These are phyloP conservation scores for Westerdykella aurantiaca DNA, from an alignment of 2,329 filamentous ascomycete genomes.

Conservation along the genomic window DNA sequence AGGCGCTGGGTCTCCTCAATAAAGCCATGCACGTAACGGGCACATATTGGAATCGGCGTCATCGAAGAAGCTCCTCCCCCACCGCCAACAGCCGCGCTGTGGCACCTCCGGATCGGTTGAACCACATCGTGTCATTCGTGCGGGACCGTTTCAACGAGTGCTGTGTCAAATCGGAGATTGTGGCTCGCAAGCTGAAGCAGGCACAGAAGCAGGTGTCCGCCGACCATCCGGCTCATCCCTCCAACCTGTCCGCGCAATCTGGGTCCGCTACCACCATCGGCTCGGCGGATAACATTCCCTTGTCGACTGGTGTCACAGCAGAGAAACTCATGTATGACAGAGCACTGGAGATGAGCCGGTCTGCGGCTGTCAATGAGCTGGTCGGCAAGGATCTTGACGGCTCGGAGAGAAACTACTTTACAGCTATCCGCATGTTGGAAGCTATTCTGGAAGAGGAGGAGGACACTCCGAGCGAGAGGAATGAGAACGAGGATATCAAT, in stretches of 20 bases:
- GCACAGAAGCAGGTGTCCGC: constrained; percentile 77
- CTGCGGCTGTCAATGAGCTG: constrained; percentile 91
- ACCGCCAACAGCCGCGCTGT: constrained; percentile 35
- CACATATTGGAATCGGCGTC: constrained; percentile 81
- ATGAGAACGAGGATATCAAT: constrained; percentile 47
- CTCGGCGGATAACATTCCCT: constrained; percentile 71
- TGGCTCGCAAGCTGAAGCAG: constrained; percentile 80
- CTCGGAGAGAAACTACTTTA: constrained; percentile 89
- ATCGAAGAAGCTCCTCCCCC: constrained; percentile 54
- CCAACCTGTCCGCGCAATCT: constrained; percentile 62
- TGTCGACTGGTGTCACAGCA: constrained; percentile 85
- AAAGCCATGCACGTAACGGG: constrained; percentile 95
- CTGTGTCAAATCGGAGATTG: constrained; percentile 89
- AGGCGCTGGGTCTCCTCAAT: constrained; percentile 80
- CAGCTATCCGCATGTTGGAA: constrained; percentile 90
- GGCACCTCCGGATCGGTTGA: constrained; percentile 66
- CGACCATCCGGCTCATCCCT: constrained; percentile 81
- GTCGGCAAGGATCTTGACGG: constrained; percentile 81
- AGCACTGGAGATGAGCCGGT: constrained; percentile 91
- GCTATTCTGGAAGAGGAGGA: constrained; percentile 85
- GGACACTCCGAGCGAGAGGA: constrained; percentile 44
- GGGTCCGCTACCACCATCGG: constrained; percentile 53
- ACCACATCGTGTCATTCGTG: constrained; percentile 93
- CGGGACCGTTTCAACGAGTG: constrained; percentile 94
- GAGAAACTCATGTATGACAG: constrained; percentile 98